phyloP scores from a whole-genome alignment of 306 rosid species.

The Prunus armeniaca region DNA sequence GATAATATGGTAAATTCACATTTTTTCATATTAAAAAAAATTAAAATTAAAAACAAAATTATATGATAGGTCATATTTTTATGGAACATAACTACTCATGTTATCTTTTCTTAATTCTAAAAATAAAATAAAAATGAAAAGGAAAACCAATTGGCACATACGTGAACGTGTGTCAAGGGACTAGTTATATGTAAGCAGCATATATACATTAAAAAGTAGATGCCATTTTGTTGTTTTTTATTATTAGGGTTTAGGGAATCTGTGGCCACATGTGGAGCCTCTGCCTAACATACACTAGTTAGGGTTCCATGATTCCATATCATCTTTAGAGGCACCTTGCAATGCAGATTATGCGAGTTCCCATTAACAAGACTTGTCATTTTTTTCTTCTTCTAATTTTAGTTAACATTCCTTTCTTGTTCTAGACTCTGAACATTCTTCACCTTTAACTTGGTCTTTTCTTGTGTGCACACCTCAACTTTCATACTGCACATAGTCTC shows the following conservation, averaged over 20 bases:
- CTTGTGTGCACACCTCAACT: background rate
- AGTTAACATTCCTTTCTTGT: slow-evolving; percentile 11
- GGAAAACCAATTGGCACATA: too few relatives aligned
- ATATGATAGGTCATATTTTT: too few relatives aligned
- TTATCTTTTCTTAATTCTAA: too few relatives aligned
- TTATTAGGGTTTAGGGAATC: too few relatives aligned
- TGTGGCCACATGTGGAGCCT: too few relatives aligned
- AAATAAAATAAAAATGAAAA: too few relatives aligned
- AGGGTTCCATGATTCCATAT: background rate
- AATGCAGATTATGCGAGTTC: background rate
- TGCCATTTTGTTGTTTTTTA: background rate
- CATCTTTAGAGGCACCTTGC: background rate
- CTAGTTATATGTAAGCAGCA: background rate
- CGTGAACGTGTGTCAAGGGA: too few relatives aligned
- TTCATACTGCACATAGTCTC: background rate
- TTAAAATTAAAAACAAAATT: too few relatives aligned
- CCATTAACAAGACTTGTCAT: background rate
- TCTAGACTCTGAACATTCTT: background rate
- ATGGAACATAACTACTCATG: too few relatives aligned
- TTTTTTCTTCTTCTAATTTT: background rate
- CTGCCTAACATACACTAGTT: too few relatives aligned
- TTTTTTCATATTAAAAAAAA: too few relatives aligned
- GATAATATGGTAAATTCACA: too few relatives aligned
- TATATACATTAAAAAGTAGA: background rate
- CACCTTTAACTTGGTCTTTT: background rate